Evolutionary conservation across 805 yeast species (phyloP).

Genomic region (Torulaspora delbrueckii): DNA sequence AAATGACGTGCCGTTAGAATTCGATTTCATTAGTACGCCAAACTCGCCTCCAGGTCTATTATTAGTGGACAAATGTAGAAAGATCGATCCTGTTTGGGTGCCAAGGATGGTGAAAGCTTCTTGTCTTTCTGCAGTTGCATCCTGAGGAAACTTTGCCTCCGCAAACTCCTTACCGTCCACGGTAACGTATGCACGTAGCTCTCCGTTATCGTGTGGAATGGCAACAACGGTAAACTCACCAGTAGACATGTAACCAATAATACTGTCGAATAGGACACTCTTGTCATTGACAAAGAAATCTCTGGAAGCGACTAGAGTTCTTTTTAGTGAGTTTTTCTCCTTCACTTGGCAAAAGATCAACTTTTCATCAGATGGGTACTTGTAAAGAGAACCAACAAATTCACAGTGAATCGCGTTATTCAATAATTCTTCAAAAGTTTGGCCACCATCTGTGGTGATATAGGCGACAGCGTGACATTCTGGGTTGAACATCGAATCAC

Average conservation of each 20-base stretch:
- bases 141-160: constrained; percentile 69
- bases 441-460: constrained; percentile 65
- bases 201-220: constrained; percentile 43
- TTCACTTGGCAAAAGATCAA: constrained; percentile 61
- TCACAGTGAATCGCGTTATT: constrained; percentile 58
- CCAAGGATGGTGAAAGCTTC: constrained; percentile 78
- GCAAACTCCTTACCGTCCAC: constrained; percentile 75
- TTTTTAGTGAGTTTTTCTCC: constrained; percentile 32
- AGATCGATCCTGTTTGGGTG: constrained; percentile 63
- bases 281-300: constrained; percentile 47
- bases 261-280: constrained; percentile 45
- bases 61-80: constrained; percentile 76
- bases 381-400: constrained; percentile 55
- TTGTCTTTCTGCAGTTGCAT: constrained; percentile 53
- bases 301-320: constrained; percentile 43
- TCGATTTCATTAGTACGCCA: constrained; percentile 82
- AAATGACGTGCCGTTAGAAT: constrained; percentile 86
- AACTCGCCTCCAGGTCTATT: constrained; percentile 47
- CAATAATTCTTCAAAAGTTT: constrained; percentile 49
- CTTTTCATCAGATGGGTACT: constrained; percentile 42
- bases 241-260: constrained; percentile 69
- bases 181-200: constrained; percentile 66
- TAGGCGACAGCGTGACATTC: constrained; percentile 57
- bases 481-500: constrained; percentile 43
- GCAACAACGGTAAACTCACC: constrained; percentile 76